Evolutionary conservation across 768 basidiomycete species (phyloP), one percentile per base, ranked within the genome.

Genomic region (Peribolospora baueri): DNA sequence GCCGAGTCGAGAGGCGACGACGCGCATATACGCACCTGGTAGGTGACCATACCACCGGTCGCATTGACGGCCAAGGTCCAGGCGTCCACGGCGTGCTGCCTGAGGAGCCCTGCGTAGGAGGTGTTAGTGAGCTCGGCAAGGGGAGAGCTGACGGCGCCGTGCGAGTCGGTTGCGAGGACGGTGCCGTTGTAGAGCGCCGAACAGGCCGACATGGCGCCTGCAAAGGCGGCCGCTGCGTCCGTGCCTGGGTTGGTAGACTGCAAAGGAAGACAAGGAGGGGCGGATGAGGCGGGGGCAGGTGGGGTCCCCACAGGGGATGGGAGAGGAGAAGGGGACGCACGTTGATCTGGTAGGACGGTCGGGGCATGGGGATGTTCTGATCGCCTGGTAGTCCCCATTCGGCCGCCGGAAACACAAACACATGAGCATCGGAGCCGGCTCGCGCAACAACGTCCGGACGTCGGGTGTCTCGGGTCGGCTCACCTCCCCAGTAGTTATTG

Each of bases 171-270:
- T 54, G 64, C 65, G 62, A 84, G 75, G 42, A 71, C 62, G 57
- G 70, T 72, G 61, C 73, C 73, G 57, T 77, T 72, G 62, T 93
- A 95, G 39, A 95, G 73, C 56, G 76, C 75, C 2, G 88, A 81
- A 61, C 84, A 86, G 0, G 87, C 76, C 9, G 88, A 75, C 64
- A 93, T 88, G 11, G 90, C 87, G 2, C 84, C 81, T 2, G 88
- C 77, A 5, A 82, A 76, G 48, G 77, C 75, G 0, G 88, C 84
- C 8, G 83, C 84, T 13, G 76, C 86, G 61, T 95, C 88, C 0
- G 90, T 93, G 49, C 88, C 90, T 0, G 88, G 85, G 53, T 76
- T 57, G 50, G 13, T 72, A 50, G 42, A 54, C 5, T 13, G 25
- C 10, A 36, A 10, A 43, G 6, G 42, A 42, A 43, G 9, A 52